phyloP scores from a whole-genome alignment of 139 green algal species.

The Spirogloea muscicola region DNA sequence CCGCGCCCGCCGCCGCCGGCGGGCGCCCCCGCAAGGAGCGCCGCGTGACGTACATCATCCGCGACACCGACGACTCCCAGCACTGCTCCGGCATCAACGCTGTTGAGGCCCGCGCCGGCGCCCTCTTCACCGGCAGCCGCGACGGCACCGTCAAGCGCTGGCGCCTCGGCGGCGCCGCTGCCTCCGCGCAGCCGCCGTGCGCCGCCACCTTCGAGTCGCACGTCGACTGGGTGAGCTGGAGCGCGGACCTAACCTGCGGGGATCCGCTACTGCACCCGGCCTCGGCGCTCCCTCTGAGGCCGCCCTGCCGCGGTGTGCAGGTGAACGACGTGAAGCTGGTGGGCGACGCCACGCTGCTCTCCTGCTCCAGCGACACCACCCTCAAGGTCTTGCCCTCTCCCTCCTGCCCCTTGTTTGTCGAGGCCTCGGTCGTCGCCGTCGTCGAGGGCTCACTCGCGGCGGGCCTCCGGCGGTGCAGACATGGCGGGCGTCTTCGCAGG shows the following conservation, averaged over 20 bases:
- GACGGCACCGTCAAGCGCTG: constrained; percentile 48
- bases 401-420: too few relatives aligned
- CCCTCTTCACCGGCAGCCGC: constrained; percentile 35
- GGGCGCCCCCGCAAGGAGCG: constrained; percentile 33
- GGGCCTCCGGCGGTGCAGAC: constrained; percentile 5
- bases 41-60: constrained; percentile 31
- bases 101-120: too few relatives aligned
- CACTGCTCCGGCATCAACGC: too few relatives aligned
- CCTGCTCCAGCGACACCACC: constrained; percentile 33
- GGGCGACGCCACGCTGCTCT: constrained; percentile 22
- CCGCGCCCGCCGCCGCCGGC: not conserved
- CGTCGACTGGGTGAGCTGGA: constrained; percentile 36
- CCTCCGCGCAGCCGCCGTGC: not conserved
- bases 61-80: constrained; percentile 29
- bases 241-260: too few relatives aligned
- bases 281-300: too few relatives aligned
- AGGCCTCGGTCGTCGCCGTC: too few relatives aligned
- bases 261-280: too few relatives aligned
- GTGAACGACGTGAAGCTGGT: constrained; percentile 45
- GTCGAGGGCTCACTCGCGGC: too few relatives aligned
- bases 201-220: constrained; percentile 40
- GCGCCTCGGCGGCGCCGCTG: constrained; percentile 1
- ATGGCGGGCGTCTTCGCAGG: constrained; percentile 21
- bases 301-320: constrained; percentile 18
- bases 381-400: too few relatives aligned